phyloP scores from a whole-genome alignment of 352 stramenopile species.

The Phytopythium aichiense region DNA sequence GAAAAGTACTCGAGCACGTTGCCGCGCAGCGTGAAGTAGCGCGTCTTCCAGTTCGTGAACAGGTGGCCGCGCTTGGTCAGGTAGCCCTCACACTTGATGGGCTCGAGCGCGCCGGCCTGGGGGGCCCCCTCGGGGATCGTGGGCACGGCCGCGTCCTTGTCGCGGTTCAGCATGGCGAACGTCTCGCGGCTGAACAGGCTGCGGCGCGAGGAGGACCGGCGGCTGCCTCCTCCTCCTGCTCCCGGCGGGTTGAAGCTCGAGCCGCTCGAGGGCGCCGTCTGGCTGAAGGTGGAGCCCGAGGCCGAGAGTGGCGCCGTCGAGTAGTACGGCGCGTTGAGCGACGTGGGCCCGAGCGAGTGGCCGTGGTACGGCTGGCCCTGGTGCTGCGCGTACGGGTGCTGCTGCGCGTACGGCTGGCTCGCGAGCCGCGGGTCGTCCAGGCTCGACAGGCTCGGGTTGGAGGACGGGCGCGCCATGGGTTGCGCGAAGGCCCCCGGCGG shows the following conservation, averaged over 20 bases:
- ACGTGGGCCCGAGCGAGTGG: conserved; percentile 65
- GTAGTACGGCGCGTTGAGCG: conserved; percentile 18
- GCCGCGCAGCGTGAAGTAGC: conserved; percentile 82
- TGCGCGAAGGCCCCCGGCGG: conserved; percentile 23
- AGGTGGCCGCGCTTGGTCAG: conserved; percentile 85
- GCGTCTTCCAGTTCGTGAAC: conserved; percentile 90
- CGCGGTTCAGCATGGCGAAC: conserved; percentile 63
- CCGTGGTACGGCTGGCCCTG: conserved; percentile 29
- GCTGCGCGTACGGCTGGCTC: conserved; percentile 1
- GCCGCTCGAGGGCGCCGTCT: conserved; percentile 13
- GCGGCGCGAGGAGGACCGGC: conserved; percentile 55
- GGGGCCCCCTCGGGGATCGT: conserved; percentile 53
- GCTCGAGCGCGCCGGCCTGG: conserved; percentile 15
- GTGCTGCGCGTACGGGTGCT: conserved; percentile 7
- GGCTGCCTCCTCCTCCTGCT: conserved; percentile 4
- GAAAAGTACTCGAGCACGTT: conserved; percentile 86
- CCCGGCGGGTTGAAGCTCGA: conserved; percentile 19
- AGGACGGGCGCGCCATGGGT: conserved; percentile 44
- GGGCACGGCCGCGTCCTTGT: conserved; percentile 59
- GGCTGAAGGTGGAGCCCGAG: conserved; percentile 6
- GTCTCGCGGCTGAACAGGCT: conserved; percentile 75
- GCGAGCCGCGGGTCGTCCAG: conserved; percentile 21
- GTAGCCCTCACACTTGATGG: conserved; percentile 80
- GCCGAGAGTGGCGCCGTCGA: conserved; percentile 23
- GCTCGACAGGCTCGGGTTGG: conserved; percentile 57